Base-by-base conservation (phyloP, 257 asterid species). In the Galeopsis tetrahit region DNA sequence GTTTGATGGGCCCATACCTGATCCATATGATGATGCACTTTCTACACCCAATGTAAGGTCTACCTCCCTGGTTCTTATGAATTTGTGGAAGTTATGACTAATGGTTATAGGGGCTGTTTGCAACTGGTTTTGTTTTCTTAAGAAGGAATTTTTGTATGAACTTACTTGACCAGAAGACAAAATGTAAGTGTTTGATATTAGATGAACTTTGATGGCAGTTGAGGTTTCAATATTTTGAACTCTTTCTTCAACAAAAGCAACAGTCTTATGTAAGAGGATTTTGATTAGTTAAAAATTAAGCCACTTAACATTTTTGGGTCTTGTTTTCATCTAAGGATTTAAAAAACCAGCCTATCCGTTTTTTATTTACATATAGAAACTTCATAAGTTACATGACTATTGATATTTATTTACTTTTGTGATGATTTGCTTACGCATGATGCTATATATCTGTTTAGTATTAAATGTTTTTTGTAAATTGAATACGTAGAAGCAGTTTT, bases 11-110 rank as follows among this genome's bases (percentile, higher is more conserved):
- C 98, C 97, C 63, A 83, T 83, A 11, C 91, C 95, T 62, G 97
- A 87, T 85, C 90, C 96, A 56, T 90, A 90, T 55, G 97, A 90
- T 81, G 97, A 92, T n/a, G 84, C 70, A 32, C 96, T 88, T 34
- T 85, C 98, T 36, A 90, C 98, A n/a, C 98, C 97, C 36, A 92
- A 88, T 79, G 98, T 92, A 77, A 81, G 59, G 91, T 72, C 74
- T 71, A 51, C 70, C 51, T 61, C 65, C 70, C 59, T 48, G 17
- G 14, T 11, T 58, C 36, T 62, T 21, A 5, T 39, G 59, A 46
- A 56, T 1, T 7, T 53, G 28, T 9, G 64, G 28, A 42, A 58
- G 63, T 39, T n/a, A 36, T 58, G 44, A 32, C 63, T 36, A 36
- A 28, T 38, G 67, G 49, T 53, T 40, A 21, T 53, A 46, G 40